A percentile compares a stretch with the other conserved stretches of the same genome.
Evolutionary conservation across 306 rosid species (phyloP).

Genomic region (Castanopsis chinensis): DNA sequence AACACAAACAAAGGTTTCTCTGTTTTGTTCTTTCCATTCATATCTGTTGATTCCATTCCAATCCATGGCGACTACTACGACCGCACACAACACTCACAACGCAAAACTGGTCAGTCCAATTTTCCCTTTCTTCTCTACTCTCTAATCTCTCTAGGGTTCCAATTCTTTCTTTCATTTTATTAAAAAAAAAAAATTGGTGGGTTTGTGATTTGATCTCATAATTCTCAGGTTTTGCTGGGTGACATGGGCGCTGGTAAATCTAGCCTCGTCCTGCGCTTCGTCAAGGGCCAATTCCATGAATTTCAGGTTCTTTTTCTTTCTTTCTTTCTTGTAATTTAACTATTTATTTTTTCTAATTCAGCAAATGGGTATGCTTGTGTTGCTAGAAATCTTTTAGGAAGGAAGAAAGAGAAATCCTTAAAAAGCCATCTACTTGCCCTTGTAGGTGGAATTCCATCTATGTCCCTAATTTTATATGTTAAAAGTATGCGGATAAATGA

Average conservation of each 20-base stretch:
- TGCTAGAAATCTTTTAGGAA: neutral
- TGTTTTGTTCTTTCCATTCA: too few species aligned
- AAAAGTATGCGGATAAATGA: too few species aligned
- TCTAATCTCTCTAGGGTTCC: neutral
- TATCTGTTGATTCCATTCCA: slow-evolving; percentile 21
- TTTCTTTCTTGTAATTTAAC: neutral
- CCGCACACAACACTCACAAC: slow-evolving; percentile 57
- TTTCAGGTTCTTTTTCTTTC: slow-evolving; percentile 35
- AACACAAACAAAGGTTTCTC: too few species aligned
- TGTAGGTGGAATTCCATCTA: too few species aligned
- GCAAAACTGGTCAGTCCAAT: slow-evolving; percentile 49
- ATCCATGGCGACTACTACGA: slow-evolving; percentile 47
- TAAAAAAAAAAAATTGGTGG: neutral
- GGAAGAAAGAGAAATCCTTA: neutral
- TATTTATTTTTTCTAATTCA: neutral
- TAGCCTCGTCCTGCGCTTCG: slow-evolving; percentile 63
- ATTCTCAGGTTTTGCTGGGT: slow-evolving; percentile 57
- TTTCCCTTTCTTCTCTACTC: neutral
- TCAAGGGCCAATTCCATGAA: slow-evolving; percentile 64
- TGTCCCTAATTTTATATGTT: too few species aligned
- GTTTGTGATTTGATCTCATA: slow-evolving; percentile 3
- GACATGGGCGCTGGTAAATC: slow-evolving; percentile 70
- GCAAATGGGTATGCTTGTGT: neutral
- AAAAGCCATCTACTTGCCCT: too few species aligned
- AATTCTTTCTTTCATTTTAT: neutral